Evolutionary conservation across 805 yeast genomes (phyloP), one percentile per base, ranked within the genome.

Genomic region (Saccharomyces paradoxus): DNA sequence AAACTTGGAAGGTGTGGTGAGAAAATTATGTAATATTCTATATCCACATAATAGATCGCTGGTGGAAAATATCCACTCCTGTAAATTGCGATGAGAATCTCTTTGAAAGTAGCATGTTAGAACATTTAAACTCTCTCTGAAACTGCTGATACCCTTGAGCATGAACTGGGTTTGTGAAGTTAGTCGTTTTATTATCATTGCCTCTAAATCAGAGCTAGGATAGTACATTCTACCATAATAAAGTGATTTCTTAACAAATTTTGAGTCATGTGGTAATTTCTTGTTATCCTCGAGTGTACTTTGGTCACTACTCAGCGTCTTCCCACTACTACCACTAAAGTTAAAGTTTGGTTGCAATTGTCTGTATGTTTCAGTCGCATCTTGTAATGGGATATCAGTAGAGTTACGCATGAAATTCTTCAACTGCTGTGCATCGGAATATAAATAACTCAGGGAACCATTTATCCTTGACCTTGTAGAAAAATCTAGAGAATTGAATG

Each of bases 161-260:
- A 86, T 71, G 14, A 91, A 55, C 63, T 89, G 96, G 1, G 87
- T 75, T 27, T 74, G 73, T 5, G 78, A 69, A 0, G 84, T 74
- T 17, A 88, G 63, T 53, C 89, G 73, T 58, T 86, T 81, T 46
- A 89, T 81, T 7, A 84, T 60, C 92, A 94, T 84, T 1, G 96
- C 96, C 68, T 92, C 98, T 2, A 94, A 71, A 7, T 86, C 84
- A 17, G 88, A 83, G 1, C 89, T 87, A 0, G 99, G 98, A 57
- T 92, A 83, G 63, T 85, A 87, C 83, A 94, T 80, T 58, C 92
- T 76, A 0, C 98, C 98, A 68, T 89, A 92, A 32, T 86, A 70
- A 14, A 92, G 72, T 0, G 83, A 73, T 37, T 77, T 71, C 8
- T 60, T 49, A 8, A 21, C 51, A 24, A 44, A 52, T 1, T 70